Percentiles rank a stretch among this genome's conserved stretches.
Conservation (phyloP, 352 stramenopile genomes). For the Phytophthora pistaciae region DNA sequence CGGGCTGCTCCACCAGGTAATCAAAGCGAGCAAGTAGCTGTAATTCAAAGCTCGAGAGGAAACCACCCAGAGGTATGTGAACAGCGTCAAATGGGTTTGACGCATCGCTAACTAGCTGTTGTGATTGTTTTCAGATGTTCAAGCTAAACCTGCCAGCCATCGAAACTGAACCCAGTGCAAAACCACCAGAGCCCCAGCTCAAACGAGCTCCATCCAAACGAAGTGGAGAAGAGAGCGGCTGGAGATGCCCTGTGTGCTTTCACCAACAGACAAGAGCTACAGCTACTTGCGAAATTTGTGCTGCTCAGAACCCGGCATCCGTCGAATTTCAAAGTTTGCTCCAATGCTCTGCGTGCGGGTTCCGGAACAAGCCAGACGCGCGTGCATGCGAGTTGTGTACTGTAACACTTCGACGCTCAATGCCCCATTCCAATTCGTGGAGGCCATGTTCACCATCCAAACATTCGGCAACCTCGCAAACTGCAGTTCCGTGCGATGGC, state of each 20-base stretch:
- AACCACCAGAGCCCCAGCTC: constrained; percentile 10
- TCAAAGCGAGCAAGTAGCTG: constrained; percentile 19
- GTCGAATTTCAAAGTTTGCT: constrained; percentile 57
- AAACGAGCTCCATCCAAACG: constrained; percentile 18
- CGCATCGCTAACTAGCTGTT: constrained; percentile 2
- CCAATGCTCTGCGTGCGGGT: constrained; percentile 72
- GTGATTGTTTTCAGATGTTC: constrained; percentile 23
- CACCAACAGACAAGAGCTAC: constrained; percentile 66
- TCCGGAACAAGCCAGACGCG: constrained; percentile 63
- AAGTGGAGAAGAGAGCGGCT: constrained; percentile 26
- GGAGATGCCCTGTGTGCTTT: constrained; percentile 79
- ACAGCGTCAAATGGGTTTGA: background rate
- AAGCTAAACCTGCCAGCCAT: constrained; percentile 36
- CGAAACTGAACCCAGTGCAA: constrained; percentile 32
- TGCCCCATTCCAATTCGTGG: background rate
- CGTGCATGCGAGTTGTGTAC: constrained; percentile 68
- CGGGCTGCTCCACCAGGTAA: background rate
- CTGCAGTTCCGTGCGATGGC: constrained; percentile 21
- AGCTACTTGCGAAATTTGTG: constrained; percentile 76
- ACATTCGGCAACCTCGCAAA: constrained; percentile 7
- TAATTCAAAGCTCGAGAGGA: constrained; percentile 3
- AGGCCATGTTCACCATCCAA: constrained; percentile 28
- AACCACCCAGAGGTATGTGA: constrained; percentile 28
- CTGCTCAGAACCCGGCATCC: constrained; percentile 69
- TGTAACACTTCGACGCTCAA: constrained; percentile 37